Evolutionary conservation across 768 basidiomycete species (phyloP).

Genomic region (Auricularia sp.): DNA sequence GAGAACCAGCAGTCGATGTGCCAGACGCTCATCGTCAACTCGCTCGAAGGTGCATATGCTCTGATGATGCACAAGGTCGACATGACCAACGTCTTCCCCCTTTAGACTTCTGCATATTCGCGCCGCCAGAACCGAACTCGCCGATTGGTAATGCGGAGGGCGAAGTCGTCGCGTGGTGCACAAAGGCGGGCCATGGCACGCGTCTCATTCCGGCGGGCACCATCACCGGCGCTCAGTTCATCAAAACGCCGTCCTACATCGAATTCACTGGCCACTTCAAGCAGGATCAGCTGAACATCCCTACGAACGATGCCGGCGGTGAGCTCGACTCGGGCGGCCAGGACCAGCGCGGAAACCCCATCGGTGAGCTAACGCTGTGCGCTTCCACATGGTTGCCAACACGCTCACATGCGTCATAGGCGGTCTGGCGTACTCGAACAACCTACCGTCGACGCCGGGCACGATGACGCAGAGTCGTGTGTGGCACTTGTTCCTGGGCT

Average conservation of each 20-base stretch:
- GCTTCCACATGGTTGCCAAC: too few relatives aligned
- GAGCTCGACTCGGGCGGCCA: constrained; percentile 31
- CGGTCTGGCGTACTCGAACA: constrained; percentile 25
- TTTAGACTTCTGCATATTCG: constrained; percentile 6
- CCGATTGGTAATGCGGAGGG: background rate
- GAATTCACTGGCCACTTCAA: constrained; percentile 52
- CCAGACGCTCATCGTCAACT: constrained; percentile 7
- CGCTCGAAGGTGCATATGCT: constrained; percentile 14
- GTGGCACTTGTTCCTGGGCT: constrained; percentile 20
- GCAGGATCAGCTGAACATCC: constrained; percentile 30
- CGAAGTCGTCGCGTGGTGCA: constrained; percentile 4
- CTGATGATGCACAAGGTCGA: background rate
- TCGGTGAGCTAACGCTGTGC: constrained; percentile 11
- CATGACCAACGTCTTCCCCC: constrained; percentile 17
- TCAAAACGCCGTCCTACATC: constrained; percentile 65
- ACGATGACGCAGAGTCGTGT: constrained; percentile 49
- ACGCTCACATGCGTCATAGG: background rate
- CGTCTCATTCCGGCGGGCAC: constrained; percentile 63
- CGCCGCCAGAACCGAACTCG: background rate
- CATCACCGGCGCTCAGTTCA: constrained; percentile 57
- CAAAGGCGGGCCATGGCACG: constrained; percentile 46
- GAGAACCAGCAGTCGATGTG: constrained; percentile 1
- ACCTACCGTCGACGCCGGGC: constrained; percentile 14
- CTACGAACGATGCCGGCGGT: constrained; percentile 26
- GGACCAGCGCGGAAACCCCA: constrained; percentile 21